phyloP scores from a whole-genome alignment of 1,284 basidiomycete genomes.

The Puccinia polysora region DNA sequence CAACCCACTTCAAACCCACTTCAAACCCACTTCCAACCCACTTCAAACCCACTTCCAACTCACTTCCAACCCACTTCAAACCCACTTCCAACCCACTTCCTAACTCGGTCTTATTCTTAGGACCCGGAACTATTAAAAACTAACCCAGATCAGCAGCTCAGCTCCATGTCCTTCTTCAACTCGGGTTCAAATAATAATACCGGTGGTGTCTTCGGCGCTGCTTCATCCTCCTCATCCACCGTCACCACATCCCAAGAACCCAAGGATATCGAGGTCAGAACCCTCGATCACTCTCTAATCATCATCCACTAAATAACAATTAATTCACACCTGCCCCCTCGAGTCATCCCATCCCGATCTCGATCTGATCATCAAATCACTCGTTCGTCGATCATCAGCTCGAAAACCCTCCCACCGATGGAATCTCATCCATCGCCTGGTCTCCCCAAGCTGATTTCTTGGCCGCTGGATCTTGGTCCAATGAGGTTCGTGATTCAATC shows the following conservation, averaged over 20 bases:
- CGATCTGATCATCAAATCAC: too few relatives aligned
- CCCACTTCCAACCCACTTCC: too few relatives aligned
- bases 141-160: neutral
- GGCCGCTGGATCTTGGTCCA: slow-evolving; percentile 54
- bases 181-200: slow-evolving; percentile 19
- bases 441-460: slow-evolving; percentile 54
- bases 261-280: slow-evolving; percentile 30
- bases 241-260: slow-evolving; percentile 25
- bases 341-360: neutral
- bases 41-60: too few relatives aligned
- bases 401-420: slow-evolving; percentile 54
- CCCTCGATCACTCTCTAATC: neutral
- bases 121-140: neutral
- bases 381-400: slow-evolving; percentile 60
- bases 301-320: neutral
- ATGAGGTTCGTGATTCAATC: slow-evolving; percentile 50
- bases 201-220: slow-evolving; percentile 23
- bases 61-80: too few relatives aligned
- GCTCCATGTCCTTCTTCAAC: slow-evolving; percentile 35
- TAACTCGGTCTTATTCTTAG: neutral
- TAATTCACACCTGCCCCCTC: neutral
- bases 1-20: too few relatives aligned
- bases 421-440: slow-evolving; percentile 52
- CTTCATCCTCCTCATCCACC: slow-evolving; percentile 2
- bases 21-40: too few relatives aligned